These are phyloP conservation scores for Ceratorhiza oryzae-sativae DNA, from an alignment of 1,284 basidiomycete species.

Conservation along the genomic window DNA sequence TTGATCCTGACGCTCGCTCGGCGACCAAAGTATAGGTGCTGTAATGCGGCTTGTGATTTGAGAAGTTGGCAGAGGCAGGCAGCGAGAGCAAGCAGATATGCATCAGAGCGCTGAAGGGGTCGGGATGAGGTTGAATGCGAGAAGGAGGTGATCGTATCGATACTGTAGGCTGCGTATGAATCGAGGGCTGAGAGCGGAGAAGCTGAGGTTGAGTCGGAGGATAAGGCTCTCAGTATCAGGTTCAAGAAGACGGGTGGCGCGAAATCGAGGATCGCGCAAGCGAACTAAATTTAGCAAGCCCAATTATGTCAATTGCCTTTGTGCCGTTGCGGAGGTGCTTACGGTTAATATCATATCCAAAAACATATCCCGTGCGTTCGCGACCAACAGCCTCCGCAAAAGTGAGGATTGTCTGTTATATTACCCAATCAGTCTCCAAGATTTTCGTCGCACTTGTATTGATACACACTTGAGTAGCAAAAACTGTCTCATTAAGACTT, in stretches of 20 bases:
- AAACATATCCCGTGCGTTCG: constrained; percentile 40
- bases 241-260: constrained; percentile 30
- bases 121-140: background rate
- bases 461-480: constrained; percentile 13
- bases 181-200: constrained; percentile 1
- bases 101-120: constrained; percentile 16
- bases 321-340: constrained; percentile 43
- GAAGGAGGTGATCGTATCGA: background rate
- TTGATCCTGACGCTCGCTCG: constrained; percentile 21
- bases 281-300: constrained; percentile 16
- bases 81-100: constrained; percentile 33
- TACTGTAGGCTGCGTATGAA: background rate
- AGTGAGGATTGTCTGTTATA: constrained; percentile 28
- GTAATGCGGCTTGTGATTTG: constrained; percentile 37
- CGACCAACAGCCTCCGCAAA: constrained; percentile 22
- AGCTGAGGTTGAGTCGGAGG: background rate
- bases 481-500: constrained; percentile 37
- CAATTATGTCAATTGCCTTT: background rate
- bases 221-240: constrained; percentile 23
- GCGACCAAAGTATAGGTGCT: constrained; percentile 34
- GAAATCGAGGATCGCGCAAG: constrained; percentile 20
- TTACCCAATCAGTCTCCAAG: background rate
- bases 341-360: constrained; percentile 26
- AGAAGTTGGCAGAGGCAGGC: constrained; percentile 29
- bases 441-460: background rate